Evolutionary conservation across 2,329 filamentous ascomycete genomes (phyloP).

Genomic region (Xylariaceae sp.): DNA sequence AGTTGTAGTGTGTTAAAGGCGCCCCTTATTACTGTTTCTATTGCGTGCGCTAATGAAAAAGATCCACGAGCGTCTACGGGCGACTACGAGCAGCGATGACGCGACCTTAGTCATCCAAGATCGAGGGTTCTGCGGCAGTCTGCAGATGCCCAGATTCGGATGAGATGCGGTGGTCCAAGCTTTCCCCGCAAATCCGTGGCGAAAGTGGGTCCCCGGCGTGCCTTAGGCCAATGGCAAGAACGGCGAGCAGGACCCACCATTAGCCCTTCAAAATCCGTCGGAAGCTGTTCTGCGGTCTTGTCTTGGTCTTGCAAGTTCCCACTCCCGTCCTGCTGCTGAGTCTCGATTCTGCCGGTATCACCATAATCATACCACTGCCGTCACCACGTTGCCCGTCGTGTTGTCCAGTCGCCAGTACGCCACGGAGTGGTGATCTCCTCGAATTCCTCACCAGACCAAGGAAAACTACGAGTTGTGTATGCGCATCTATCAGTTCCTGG

Average conservation of each 20-base stretch:
- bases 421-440: constrained; percentile 25
- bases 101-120: neutral
- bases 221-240: neutral
- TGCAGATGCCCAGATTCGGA: neutral
- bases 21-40: too few species aligned
- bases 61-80: neutral
- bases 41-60: too few species aligned
- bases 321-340: neutral
- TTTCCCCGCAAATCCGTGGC: neutral
- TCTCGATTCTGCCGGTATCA: neutral
- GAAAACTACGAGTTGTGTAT: constrained; percentile 3
- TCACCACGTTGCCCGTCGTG: constrained; percentile 6
- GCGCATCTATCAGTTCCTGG: neutral
- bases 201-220: neutral
- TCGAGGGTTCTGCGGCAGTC: neutral
- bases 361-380: constrained; percentile 14
- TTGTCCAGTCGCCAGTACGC: constrained; percentile 7
- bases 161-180: neutral
- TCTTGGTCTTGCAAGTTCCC: neutral
- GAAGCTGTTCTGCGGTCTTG: neutral
- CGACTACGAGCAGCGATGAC: neutral
- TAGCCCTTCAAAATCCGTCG: neutral
- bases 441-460: constrained; percentile 18
- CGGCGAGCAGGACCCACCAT: neutral
- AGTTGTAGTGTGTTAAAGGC: too few species aligned